Evolutionary conservation across 2,329 filamentous ascomycete species (phyloP), one percentile per base, ranked within the genome.

Genomic region (Monosporascus sp.): DNA sequence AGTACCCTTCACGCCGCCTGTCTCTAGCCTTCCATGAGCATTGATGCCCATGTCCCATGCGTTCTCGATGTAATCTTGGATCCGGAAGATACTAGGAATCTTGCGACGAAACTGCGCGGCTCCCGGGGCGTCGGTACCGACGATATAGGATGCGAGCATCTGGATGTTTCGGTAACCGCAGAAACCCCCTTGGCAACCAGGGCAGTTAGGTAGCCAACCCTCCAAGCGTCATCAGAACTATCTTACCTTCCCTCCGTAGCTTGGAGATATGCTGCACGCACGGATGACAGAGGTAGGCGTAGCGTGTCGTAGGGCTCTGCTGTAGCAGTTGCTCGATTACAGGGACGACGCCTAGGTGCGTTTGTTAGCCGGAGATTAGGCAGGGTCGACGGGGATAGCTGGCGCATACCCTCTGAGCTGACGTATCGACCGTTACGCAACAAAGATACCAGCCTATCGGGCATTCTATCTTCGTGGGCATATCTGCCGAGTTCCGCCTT

Each of bases 161-260:
- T 97, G 94, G 35, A 96, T 95, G 65, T 96, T 97, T 41, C 93
- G 82, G 68, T 97, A 97, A 3, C 93, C 93, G 67, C 93, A 97
- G 68, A 97, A 97, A 6, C 91, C 89, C 22, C 91, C 91, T 82
- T 22, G 3, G 19, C 5, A 20, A 45, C 26, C 9, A 19, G 48
- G 11, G 31, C 31, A 35, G 31, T 35, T 35, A 35, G 31, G 31
- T 35, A 35, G 9, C 11, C 31, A 35, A 35, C 9, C 31, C 31
- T 35, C 31, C 11, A 35, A 35, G 31, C 31, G 31, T 11, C 11
- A 35, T 14, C 31, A 35, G 31, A 11, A 14, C 4, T 8, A 14
- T 46, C 61, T 35, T 68, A 80, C 84, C 84, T 73, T 96, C 92
- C 55, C 76, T 79, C n/a, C 79, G 81, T 50, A 95, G 77, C 64